A percentile compares a stretch with the other conserved stretches of the same genome.
Conservation (phyloP, 2,329 filamentous ascomycete species). For the Alternaria solani region DNA sequence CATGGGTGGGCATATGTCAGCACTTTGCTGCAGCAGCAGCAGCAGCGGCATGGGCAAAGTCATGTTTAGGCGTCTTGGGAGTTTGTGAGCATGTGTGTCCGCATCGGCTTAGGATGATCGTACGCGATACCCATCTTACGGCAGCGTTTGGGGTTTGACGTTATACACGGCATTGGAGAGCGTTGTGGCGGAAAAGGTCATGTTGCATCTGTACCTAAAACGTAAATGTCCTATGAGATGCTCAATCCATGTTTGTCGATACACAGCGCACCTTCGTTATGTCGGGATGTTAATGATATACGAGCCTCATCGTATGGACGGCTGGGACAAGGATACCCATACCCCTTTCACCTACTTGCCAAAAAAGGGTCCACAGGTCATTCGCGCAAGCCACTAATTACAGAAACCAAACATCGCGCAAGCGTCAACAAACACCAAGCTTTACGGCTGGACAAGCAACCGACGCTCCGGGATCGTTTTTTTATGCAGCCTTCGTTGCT, state of each 20-base stretch:
- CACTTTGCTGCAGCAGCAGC: slow-evolving; percentile 28
- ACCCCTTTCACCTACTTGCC: slow-evolving; percentile 1
- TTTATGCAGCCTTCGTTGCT: slow-evolving; percentile 4
- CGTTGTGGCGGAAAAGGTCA: neutral
- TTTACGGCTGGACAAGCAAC: neutral
- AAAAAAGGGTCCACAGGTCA: slow-evolving; percentile 3
- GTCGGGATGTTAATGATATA: neutral
- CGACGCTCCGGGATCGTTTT: slow-evolving; percentile 4
- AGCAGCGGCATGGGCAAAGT: slow-evolving; percentile 28
- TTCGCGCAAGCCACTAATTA: slow-evolving; percentile 6
- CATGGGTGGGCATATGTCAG: slow-evolving; percentile 25
- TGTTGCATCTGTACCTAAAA: neutral
- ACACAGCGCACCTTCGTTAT: neutral
- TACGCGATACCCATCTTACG: slow-evolving; percentile 40
- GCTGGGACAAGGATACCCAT: slow-evolving; percentile 17
- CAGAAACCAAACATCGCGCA: slow-evolving; percentile 4
- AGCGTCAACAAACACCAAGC: slow-evolving; percentile 23
- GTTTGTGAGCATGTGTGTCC: slow-evolving; percentile 17
- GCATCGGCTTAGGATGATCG: slow-evolving; percentile 21
- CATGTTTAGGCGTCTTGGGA: slow-evolving; percentile 40
- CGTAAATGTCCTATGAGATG: neutral
- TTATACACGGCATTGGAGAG: slow-evolving; percentile 1
- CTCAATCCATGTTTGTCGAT: neutral
- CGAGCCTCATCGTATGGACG: neutral
- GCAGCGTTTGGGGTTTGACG: slow-evolving; percentile 21